Percentiles rank a stretch among this genome's conserved stretches.
phyloP scores from a whole-genome alignment of 768 basidiomycete species.

The Mycena vulgaris region DNA sequence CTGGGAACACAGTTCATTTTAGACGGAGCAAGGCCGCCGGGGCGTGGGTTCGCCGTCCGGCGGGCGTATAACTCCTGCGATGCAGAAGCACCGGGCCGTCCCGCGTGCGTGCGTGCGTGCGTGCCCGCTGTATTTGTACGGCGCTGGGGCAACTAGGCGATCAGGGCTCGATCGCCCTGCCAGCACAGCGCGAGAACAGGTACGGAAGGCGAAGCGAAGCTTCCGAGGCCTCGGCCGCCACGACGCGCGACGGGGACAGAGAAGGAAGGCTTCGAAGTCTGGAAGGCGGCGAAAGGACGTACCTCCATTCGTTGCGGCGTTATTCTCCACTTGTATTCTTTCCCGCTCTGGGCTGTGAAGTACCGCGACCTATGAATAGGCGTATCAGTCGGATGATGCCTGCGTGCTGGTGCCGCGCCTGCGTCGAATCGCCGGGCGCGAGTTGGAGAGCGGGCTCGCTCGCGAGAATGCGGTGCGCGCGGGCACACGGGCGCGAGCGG shows the following conservation, averaged over 20 bases:
- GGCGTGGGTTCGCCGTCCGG: not conserved
- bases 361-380: slow-evolving; percentile 72
- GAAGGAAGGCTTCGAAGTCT: not conserved
- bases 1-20: too few species aligned
- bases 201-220: not conserved
- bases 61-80: not conserved
- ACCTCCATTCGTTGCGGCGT: slow-evolving; percentile 79
- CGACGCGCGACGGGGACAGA: not conserved
- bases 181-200: too few species aligned
- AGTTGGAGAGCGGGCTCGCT: not conserved
- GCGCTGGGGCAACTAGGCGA: not conserved
- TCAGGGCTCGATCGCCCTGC: not conserved
- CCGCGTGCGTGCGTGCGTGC: too few species aligned
- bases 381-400: slow-evolving; percentile 3
- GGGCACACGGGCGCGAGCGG: not conserved
- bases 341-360: slow-evolving; percentile 79
- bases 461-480: not conserved
- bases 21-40: too few species aligned
- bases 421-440: slow-evolving; percentile 2
- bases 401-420: not conserved
- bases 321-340: slow-evolving; percentile 84
- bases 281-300: slow-evolving; percentile 34
- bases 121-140: slow-evolving; percentile 14
- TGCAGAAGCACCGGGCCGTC: not conserved
- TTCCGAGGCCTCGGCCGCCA: not conserved